Evolutionary conservation across 176 grass and related monocot species (phyloP), one percentile per base, ranked within the genome.

Genomic region (Eragrostis curvula): DNA sequence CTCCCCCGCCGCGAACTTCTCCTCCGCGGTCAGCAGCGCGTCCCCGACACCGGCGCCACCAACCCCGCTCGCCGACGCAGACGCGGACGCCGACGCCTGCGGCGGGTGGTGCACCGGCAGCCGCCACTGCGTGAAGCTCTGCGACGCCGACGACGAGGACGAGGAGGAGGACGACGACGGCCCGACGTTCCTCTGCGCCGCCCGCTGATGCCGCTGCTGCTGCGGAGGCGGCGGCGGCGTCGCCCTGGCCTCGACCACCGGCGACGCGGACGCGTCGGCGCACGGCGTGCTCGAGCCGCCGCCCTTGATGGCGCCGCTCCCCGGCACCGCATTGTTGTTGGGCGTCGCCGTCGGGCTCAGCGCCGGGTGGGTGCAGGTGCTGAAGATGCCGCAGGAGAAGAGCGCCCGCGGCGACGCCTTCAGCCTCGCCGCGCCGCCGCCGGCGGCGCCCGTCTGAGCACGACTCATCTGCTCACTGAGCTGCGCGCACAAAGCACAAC

Each of bases 91-190:
- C 12, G 78, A 43, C 36, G 85, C 81, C 1, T 89, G 92, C 50
- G 83, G 89, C 62, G 80, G 92, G 78, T 94, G 92, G 72, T 89
- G 84, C 81, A 94, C 87, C 13, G 93, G 93, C 70, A 92, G 81
- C 52, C 93, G 43, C 93, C 93, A 95, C 87, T 92, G 89, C 32
- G 93, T 95, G 81, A 95, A 95, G 74, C 93, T 95, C 89, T 92
- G 93, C 23, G 89, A 95, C 29, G 93, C 88, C 10, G 93, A 95
- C 6, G 89, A 92, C 0, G 89, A 95, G 0, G 93, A 95, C 1
- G 93, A 95, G 0, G 93, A 95, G 0, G 93, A 95, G 0, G 87
- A 95, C 0, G 93, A 90, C 8, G 88, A 71, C 3, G 89, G 81
- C 0, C 77, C 66, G 8, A 76, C 11, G 18, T 75, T 83, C 55